Base-by-base conservation (phyloP, 2,329 filamentous ascomycete genomes). In the Xenosphaeropsis pyriputrescens region DNA sequence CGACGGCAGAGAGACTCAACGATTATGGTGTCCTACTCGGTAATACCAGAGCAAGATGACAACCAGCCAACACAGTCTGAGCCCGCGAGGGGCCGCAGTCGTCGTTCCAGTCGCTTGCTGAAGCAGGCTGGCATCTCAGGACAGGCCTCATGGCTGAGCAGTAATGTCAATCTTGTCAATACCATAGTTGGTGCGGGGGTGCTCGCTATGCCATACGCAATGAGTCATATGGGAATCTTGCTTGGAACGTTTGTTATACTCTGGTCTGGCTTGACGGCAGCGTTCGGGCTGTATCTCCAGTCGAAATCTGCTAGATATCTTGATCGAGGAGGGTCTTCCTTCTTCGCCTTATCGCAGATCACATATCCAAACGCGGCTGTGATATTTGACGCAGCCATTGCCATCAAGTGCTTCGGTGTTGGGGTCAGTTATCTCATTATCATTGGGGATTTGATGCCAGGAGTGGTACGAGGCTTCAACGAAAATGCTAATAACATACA, bases 401-500 rank as follows among this genome's bases (percentile, higher is more conserved):
- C 89, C 11, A 77, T 98, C 54, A 98, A 98, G 58, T 98, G 91
- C 60, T 98, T 98, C 55, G 91, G 91, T 29, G 91, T 98, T 8
- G 91, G 84, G 16, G 85, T 96, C 42, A 95, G 86, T 50, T 98
- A 98, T 61, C 73, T 98, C 50, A 98, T 98, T 53, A 96, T 98
- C 52, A 96, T 98, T 49, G 91, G 91, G 36, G 91, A 98, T 57
- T 65, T 98, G 44, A 98, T 98, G 91, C 91, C 91, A 1, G 89
- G 86, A 30, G 91, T 98, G 8, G 77, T 91, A 17, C 64, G 75
- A 43, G 91, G 88, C 4, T 89, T 98, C 57, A 73, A 75, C 43
- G 68, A 72, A 35, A 63, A 66, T 36, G 71, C 72, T 15, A 72
- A 68, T 14, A 67, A 72, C 2, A 63, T 80, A 33, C 70, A 75